A percentile compares a stretch with the other conserved stretches of the same genome.
These are phyloP conservation scores for Acer saccharum DNA, from an alignment of 345 rosid genomes.

Conservation along the genomic window DNA sequence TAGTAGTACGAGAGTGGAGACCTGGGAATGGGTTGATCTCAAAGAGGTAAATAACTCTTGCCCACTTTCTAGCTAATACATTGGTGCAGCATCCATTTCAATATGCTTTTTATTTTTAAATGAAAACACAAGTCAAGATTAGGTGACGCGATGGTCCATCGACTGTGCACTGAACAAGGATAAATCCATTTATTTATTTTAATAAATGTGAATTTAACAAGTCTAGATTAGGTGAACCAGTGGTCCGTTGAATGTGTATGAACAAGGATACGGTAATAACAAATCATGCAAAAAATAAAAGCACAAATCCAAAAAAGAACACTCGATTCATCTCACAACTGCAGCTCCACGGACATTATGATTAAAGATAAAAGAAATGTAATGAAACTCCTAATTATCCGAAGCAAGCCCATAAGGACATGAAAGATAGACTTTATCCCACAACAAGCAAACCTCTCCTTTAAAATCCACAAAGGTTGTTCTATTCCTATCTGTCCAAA, in stretches of 20 bases:
- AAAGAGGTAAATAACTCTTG: slow-evolving; percentile 62
- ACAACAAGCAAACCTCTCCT: background rate
- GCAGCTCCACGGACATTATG: background rate
- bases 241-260: background rate
- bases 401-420: background rate
- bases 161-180: background rate
- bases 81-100: slow-evolving; percentile 3
- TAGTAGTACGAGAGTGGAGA: slow-evolving; percentile 56
- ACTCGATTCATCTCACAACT: background rate
- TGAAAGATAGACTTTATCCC: background rate
- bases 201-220: background rate
- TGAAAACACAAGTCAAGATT: background rate
- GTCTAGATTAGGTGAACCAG: background rate
- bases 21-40: slow-evolving; percentile 98
- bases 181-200: background rate
- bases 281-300: no score
- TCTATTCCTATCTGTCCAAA: background rate
- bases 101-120: background rate
- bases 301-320: background rate
- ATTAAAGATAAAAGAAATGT: background rate
- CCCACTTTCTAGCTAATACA: background rate
- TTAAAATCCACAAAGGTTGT: background rate
- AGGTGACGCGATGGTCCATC: background rate
- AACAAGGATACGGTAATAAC: background rate
- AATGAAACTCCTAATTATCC: background rate